Percentiles rank a stretch among this genome's conserved stretches.
These are phyloP conservation scores for Boletus sensibilis DNA, from an alignment of 768 basidiomycete species.

Conservation along the genomic window DNA sequence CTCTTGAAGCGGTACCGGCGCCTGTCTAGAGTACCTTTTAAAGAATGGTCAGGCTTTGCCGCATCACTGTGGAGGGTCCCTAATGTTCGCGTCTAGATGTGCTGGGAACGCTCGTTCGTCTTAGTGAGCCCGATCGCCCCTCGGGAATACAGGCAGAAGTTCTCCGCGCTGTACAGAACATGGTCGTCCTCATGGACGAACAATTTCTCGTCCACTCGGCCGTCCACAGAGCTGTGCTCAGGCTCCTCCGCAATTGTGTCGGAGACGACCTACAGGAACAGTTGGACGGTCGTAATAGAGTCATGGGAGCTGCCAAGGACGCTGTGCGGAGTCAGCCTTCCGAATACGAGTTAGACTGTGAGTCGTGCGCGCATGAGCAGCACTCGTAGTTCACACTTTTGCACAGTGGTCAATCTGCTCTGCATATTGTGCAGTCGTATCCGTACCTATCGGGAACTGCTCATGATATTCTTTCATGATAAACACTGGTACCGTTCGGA, in stretches of 20 bases:
- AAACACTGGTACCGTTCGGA: slow-evolving; percentile 84
- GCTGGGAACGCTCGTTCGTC: slow-evolving; percentile 76
- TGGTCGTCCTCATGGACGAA: slow-evolving; percentile 89
- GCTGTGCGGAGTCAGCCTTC: slow-evolving; percentile 69
- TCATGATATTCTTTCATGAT: slow-evolving; percentile 98
- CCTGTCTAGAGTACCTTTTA: slow-evolving; percentile 86
- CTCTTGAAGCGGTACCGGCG: slow-evolving; percentile 70
- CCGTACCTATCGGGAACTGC: slow-evolving; percentile 79
- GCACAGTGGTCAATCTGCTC: slow-evolving; percentile 82
- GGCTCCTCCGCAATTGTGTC: slow-evolving; percentile 81
- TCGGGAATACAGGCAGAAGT: slow-evolving; percentile 91
- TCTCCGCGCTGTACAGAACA: slow-evolving; percentile 80
- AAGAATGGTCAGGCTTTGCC: slow-evolving; percentile 64
- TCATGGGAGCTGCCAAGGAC: slow-evolving; percentile 84
- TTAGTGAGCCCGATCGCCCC: slow-evolving; percentile 83
- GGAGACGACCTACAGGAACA: slow-evolving; percentile 92
- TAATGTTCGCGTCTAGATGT: slow-evolving; percentile 53
- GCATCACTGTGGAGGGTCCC: neutral
- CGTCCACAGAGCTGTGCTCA: slow-evolving; percentile 83
- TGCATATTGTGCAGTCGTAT: slow-evolving; percentile 93
- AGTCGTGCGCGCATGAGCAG: slow-evolving; percentile 30
- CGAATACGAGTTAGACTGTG: slow-evolving; percentile 86
- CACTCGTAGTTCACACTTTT: slow-evolving; percentile 8
- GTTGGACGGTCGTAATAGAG: slow-evolving; percentile 68
- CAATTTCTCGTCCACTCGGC: slow-evolving; percentile 91